Conservation (phyloP, 768 basidiomycete species). For the Serendipita sp. region DNA sequence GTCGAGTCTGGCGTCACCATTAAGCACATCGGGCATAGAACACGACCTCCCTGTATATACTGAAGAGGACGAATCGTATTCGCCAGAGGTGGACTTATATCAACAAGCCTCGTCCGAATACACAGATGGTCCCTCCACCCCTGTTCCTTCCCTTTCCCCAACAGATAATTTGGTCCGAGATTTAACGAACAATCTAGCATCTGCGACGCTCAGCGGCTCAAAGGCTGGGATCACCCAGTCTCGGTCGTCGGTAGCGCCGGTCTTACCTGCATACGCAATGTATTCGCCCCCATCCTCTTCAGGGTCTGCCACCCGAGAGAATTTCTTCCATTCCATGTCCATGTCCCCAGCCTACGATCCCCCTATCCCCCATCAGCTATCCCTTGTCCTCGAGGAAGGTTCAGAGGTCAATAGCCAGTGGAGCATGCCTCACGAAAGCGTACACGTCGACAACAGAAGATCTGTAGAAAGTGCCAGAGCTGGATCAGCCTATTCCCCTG, state of each 20-base stretch:
- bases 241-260: not conserved
- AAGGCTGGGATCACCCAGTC: not conserved
- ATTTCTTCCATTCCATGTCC: not conserved
- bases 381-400: not conserved
- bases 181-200: not conserved
- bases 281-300: not conserved
- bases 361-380: not conserved
- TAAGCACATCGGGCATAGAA: not conserved
- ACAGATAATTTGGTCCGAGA: not conserved
- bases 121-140: not conserved
- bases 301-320: not conserved
- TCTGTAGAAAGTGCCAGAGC: not conserved
- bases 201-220: not conserved
- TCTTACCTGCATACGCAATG: not conserved
- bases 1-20: not conserved
- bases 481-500: not conserved
- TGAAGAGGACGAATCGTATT: not conserved
- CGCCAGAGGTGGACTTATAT: not conserved
- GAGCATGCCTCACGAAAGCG: not conserved
- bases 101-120: not conserved
- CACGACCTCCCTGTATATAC: not conserved
- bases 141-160: not conserved
- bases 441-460: not conserved
- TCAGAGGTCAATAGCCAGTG: not conserved
- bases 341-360: not conserved